Evolutionary conservation across 1,284 basidiomycete species (phyloP).

Genomic region (Cutaneotrichosporon mucoides): DNA sequence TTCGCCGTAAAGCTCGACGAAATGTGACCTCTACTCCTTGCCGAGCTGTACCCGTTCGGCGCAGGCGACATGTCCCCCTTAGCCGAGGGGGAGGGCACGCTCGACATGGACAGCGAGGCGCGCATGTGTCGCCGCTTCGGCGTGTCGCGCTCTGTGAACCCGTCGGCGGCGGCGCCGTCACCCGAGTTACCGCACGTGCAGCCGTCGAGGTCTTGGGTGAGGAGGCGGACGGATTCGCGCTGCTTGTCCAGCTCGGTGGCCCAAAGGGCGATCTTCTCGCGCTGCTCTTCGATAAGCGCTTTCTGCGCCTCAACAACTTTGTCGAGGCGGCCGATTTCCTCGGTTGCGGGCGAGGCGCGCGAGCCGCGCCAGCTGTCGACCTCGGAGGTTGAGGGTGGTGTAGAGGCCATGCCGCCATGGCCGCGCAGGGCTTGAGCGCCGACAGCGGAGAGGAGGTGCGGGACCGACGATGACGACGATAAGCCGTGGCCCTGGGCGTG

Average conservation of each 20-base stretch:
- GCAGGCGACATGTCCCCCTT: constrained; percentile 1
- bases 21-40: constrained; percentile 10
- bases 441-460: not conserved
- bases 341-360: constrained; percentile 16
- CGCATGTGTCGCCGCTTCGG: constrained; percentile 3
- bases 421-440: constrained; percentile 8
- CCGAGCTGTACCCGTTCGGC: constrained; percentile 2
- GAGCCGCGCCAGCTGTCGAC: constrained; percentile 6
- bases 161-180: too few relatives aligned
- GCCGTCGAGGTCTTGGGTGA: constrained; percentile 21
- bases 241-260: constrained; percentile 44
- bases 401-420: not conserved
- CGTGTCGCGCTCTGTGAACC: not conserved
- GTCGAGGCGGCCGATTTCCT: constrained; percentile 42
- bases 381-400: not conserved
- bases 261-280: constrained; percentile 44
- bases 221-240: constrained; percentile 37
- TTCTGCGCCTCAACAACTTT: constrained; percentile 44
- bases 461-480: constrained; percentile 6
- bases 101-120: constrained; percentile 1
- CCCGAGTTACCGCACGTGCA: not conserved
- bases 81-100: not conserved
- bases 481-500: not conserved
- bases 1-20: constrained; percentile 35
- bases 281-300: constrained; percentile 42